Base-by-base conservation (phyloP, 306 rosid genomes). In the Boehmeria nivea region DNA sequence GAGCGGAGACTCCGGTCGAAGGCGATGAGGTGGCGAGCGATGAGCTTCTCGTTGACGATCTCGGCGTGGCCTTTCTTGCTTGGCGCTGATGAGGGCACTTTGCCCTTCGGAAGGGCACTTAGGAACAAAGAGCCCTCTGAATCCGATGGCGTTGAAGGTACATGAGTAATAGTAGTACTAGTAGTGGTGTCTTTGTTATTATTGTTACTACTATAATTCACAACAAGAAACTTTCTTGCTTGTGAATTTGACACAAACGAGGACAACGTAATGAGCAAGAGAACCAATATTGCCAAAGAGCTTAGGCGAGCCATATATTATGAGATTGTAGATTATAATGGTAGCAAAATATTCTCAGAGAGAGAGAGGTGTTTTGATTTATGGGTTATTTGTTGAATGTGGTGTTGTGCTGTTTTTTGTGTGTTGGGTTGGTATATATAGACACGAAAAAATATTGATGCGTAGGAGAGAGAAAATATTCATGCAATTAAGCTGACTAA, bases 41-140 rank as follows among this genome's bases (percentile, higher is more conserved):
- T 49, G 74, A 84, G 98, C 60, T 84, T 84, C 37, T 82, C 81
- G 49, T 82, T 65, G 33, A 76, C 59, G 16, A 71, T 77, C 8
- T 42, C 23, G 20, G 86, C 75, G 39, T 91, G 84, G 0, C 89
- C 95, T 62, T 66, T 87, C 55, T 55, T 78, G 80, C 87, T 87
- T 8, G 99, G 99, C 0, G 94, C 25, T 12, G 99, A 91, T 28
- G 72, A 12, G 0, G 96, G 93, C 3, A 85, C 81, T 0, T 21
- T 70, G n/a, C 95, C 96, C 76, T 91, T 91, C 0, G 95, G 95
- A 57, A 91, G 95, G 43, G 89, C 69, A 33, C 69, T 52, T 0
- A 83, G 57, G 58, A 80, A 71, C 74, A 83, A 39, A 34, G 69
- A 77, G 13, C 36, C 54, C 9, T n/a, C n/a, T n/a, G n/a, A n/a